Base-by-base conservation (phyloP, 306 rosid genomes). In the Datisca glomerata region DNA sequence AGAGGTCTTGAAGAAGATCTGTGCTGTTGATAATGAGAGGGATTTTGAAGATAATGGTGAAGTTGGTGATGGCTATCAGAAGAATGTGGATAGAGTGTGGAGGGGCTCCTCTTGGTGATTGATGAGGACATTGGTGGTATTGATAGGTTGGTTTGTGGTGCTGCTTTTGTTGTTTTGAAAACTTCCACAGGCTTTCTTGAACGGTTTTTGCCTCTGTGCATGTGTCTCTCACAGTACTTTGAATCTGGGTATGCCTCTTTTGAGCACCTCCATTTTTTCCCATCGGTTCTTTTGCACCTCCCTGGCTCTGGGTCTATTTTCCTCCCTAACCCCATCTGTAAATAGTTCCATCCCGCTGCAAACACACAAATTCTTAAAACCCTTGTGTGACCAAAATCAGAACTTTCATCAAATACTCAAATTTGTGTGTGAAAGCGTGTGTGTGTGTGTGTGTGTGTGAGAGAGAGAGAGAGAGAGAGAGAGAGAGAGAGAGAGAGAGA, bases 171-270 rank as follows among this genome's bases (percentile, higher is more conserved):
- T 57, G 82, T 49, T 70, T 80, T 83, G 61, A 74, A 65, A 56
- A 67, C 70, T 74, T 83, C 95, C 85, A 77, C 89, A 72, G 89
- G 97, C 86, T 89, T 89, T 89, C 97, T 89, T 78, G 94, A 77
- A 83, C 97, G 97, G 73, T 89, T 84, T 19, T 89, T 89, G n/a
- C 97, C 97, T 80, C 97, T 80, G 41, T 89, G 97, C 97, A 89
- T 89, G 91, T 89, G 97, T 54, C 93, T 89, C 67, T 89, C 95
- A 36, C 97, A 89, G 84, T 89, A 89, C 47, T 89, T 89, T 0
- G 97, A 89, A 68, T 83, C 94, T 38, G 81, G 81, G 57, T 65
- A 89, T 3, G 97, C 97, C 43, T 84, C 97, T 57, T 89, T 89
- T 14, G 97, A 83, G 20, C 98, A 89, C 56, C 98, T 80, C 98